Base-by-base conservation (phyloP, 169 alveolate genomes). In the Plasmodium coatneyi region DNA sequence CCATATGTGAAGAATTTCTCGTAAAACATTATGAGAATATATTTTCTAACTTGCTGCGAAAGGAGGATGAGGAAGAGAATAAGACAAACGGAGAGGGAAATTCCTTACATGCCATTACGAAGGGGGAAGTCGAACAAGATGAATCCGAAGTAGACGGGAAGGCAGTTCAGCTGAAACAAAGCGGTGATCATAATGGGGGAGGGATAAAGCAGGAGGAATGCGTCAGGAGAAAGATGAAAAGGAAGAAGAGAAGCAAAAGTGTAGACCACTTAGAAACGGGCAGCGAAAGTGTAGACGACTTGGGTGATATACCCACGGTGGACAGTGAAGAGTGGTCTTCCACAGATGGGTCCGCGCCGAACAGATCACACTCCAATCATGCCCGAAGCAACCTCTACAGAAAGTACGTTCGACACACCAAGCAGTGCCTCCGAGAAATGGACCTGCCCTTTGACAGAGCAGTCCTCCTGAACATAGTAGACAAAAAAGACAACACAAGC, bases 391-490 rank as follows among this genome's bases (percentile, higher is more conserved):
- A 87, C 81, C 46, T 87, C 28, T 87, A 87, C 81, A 25, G 71
- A 79, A 52, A 9, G 30, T 87, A 78, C 71, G 80, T 54, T 16
- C 16, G 25, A 22, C 19, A 16, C 9, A 87, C 54, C 10, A 76
- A 87, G 41, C 79, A 87, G 34, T 7, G 32, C 25, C 80, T 87
- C 52, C 60, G 46, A 60, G 93, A 87, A 60, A 54, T 87, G 19
- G 89, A 87, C 4, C 70, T 87, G n/a, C 93, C 93, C 9, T 87
- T 41, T 70, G 93, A 87, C 70, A 28, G 97, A 81, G 97, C 97
- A 30, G 92, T 96, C 9, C 82, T 96, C 19, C 82, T 96, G 56
- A 96, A 96, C 89, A 91, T 89, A 41, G 94, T 95, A 41, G 97
- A 96, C 80, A 93, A 94, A 80, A 83, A 90, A 41, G 95, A 96